Conservation (phyloP, 352 stramenopile species). For the Phytophthora cajani region DNA sequence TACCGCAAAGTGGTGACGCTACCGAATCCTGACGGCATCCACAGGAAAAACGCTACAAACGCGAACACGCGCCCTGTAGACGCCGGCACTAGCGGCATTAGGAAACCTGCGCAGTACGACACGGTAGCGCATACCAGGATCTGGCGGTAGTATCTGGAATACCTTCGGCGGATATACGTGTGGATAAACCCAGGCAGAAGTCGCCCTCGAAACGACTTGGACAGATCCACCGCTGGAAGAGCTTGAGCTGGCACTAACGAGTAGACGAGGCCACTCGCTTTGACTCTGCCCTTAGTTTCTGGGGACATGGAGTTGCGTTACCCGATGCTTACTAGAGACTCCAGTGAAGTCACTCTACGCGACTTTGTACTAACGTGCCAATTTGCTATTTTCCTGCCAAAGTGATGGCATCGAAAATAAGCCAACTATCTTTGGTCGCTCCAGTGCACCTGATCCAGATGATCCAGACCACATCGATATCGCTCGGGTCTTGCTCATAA, state of each 20-base stretch:
- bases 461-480: neutral
- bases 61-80: slow-evolving; percentile 12
- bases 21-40: slow-evolving; percentile 28
- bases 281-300: neutral
- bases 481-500: neutral
- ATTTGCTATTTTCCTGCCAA: neutral
- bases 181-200: slow-evolving; percentile 26
- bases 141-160: slow-evolving; percentile 28
- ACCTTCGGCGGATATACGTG: slow-evolving; percentile 17
- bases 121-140: slow-evolving; percentile 22
- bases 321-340: neutral
- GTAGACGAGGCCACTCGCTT: slow-evolving; percentile 14
- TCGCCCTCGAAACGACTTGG: slow-evolving; percentile 37
- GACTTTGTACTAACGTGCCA: neutral
- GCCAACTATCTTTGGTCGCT: neutral
- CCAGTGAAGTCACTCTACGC: neutral
- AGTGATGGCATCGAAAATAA: slow-evolving; percentile 1
- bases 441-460: neutral
- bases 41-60: slow-evolving; percentile 22
- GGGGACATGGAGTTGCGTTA: neutral
- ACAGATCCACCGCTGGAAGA: slow-evolving; percentile 39
- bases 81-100: slow-evolving; percentile 18
- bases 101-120: slow-evolving; percentile 21
- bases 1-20: slow-evolving; percentile 36
- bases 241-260: slow-evolving; percentile 28